These are phyloP conservation scores for Eruca vesicaria DNA, from an alignment of 441 rosid species.

Conservation along the genomic window DNA sequence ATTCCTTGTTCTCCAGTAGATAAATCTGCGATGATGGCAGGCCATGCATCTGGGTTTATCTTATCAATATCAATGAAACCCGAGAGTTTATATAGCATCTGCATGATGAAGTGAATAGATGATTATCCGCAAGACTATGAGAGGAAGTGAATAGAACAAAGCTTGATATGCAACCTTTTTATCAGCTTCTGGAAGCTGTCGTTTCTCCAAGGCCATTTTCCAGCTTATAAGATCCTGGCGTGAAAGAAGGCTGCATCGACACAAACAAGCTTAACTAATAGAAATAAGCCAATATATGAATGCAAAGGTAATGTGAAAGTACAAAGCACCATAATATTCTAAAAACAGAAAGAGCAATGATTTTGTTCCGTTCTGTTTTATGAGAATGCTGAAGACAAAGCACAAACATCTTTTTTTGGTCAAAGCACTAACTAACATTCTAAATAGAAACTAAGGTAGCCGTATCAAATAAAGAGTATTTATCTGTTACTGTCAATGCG, in stretches of 20 bases:
- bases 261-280: slow-evolving; percentile 3
- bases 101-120: slow-evolving; percentile 22
- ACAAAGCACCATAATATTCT: not conserved
- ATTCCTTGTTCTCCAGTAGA: slow-evolving; percentile 90
- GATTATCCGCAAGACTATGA: slow-evolving; percentile 1
- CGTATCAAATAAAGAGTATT: not conserved
- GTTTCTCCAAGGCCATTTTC: slow-evolving; percentile 96
- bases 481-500: not conserved
- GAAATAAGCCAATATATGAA: slow-evolving; percentile 1
- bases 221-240: slow-evolving; percentile 97
- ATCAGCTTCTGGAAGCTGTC: slow-evolving; percentile 88
- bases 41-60: slow-evolving; percentile 91
- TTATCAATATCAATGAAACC: slow-evolving; percentile 87
- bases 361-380: not conserved
- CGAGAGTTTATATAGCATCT: slow-evolving; percentile 70
- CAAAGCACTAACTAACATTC: not conserved
- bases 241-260: slow-evolving; percentile 68
- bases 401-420: no score
- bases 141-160: not conserved
- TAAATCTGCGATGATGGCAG: slow-evolving; percentile 85
- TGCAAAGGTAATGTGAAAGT: not conserved
- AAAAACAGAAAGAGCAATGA: not conserved
- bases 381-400: not conserved
- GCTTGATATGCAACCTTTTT: slow-evolving; percentile 54
- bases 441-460: not conserved